Evolutionary conservation across 2,329 filamentous ascomycete species (phyloP).

Genomic region (Fusarium robinianum): DNA sequence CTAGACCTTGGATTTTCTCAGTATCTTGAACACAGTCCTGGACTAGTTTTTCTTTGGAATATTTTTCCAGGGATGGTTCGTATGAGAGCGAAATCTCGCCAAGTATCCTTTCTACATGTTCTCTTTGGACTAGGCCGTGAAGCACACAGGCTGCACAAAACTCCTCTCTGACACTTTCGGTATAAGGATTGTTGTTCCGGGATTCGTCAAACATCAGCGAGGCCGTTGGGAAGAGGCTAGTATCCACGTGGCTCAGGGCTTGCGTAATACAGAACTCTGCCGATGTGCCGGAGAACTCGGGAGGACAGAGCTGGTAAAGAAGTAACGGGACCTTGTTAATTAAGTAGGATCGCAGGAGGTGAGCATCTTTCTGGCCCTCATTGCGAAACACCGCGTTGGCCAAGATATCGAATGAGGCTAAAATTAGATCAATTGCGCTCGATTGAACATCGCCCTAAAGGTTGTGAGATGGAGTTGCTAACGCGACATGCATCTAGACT

Average conservation of each 20-base stretch:
- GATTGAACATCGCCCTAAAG: conserved; percentile 73
- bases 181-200: conserved; percentile 61
- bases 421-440: conserved; percentile 79
- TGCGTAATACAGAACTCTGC: conserved; percentile 70
- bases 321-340: conserved; percentile 68
- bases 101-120: conserved; percentile 76
- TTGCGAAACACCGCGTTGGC: conserved; percentile 80
- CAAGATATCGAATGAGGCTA: conserved; percentile 87
- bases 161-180: conserved; percentile 65
- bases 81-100: conserved; percentile 84
- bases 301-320: conserved; percentile 60
- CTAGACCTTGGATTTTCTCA: conserved; percentile 73
- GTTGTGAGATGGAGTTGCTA: conserved; percentile 10
- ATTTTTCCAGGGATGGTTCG: conserved; percentile 73
- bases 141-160: conserved; percentile 91
- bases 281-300: conserved; percentile 74
- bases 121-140: conserved; percentile 79
- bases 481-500: conserved; percentile 17
- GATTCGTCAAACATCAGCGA: conserved; percentile 63
- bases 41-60: conserved; percentile 77
- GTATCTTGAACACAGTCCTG: conserved; percentile 77
- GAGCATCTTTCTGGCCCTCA: conserved; percentile 62
- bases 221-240: conserved; percentile 70
- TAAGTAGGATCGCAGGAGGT: conserved; percentile 83
- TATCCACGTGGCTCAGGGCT: conserved; percentile 80